Percentiles rank a stretch among this genome's conserved stretches.
Conservation (phyloP, 2,329 filamentous ascomycete genomes). For the Incumbomyces delicatus region DNA sequence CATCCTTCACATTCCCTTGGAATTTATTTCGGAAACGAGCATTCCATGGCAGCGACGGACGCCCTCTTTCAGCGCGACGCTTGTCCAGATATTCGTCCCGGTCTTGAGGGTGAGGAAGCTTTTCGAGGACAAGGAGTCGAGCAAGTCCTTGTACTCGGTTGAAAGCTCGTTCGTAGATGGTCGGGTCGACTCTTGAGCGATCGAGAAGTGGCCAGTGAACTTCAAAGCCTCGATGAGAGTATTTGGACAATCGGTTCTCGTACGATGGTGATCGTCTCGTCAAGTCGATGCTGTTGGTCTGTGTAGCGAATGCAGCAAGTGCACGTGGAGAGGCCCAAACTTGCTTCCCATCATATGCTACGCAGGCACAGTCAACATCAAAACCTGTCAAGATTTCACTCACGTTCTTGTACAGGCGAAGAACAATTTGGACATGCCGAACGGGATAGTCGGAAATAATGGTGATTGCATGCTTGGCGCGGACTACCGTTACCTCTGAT, state of each 20-base stretch:
- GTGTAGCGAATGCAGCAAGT: conserved; percentile 68
- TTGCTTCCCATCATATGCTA: conserved; percentile 69
- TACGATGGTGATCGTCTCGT: conserved; percentile 74
- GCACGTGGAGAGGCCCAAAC: conserved; percentile 72
- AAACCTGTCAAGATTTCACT: conserved; percentile 81
- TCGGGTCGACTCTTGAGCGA: conserved; percentile 67
- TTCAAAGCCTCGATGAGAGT: conserved; percentile 75
- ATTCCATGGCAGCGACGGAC: conserved; percentile 44
- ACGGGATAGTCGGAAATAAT: conserved; percentile 77
- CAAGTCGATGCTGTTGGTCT: conserved; percentile 71
- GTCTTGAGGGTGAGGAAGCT: conserved; percentile 58
- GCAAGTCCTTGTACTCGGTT: conserved; percentile 65
- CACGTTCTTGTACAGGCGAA: conserved; percentile 74
- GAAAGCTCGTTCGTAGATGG: conserved; percentile 77
- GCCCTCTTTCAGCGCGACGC: conserved; percentile 60
- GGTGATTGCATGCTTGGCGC: conserved; percentile 79
- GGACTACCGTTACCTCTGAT: conserved; percentile 71
- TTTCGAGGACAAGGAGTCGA: conserved; percentile 68
- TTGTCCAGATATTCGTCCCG: conserved; percentile 62
- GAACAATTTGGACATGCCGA: conserved; percentile 75
- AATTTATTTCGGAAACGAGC: conserved; percentile 34
- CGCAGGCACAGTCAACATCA: conserved; percentile 76
- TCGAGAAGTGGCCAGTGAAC: conserved; percentile 69
- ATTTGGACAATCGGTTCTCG: conserved; percentile 77
- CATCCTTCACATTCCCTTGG: conserved; percentile 64